Evolutionary conservation across 495 filamentous ascomycete genomes (phyloP).

Genomic region (Penicillium salamii): DNA sequence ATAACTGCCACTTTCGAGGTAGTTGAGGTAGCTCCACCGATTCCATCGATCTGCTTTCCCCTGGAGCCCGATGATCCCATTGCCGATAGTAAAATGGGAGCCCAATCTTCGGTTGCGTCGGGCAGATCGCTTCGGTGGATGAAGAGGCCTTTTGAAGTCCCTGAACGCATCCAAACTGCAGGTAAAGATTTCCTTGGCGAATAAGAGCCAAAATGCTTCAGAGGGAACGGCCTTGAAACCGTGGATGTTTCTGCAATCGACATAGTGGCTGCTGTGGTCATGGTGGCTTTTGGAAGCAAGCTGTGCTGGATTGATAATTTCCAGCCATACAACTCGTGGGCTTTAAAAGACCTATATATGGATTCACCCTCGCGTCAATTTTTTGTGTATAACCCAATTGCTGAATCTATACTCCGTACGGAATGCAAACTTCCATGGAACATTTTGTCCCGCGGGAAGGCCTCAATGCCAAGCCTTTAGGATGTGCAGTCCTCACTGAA

Average conservation of each 20-base stretch:
- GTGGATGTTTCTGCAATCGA: not conserved
- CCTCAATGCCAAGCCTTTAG: too few species aligned
- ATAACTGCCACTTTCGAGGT: conserved; percentile 41
- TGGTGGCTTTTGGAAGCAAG: not conserved
- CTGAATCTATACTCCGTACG: too few species aligned
- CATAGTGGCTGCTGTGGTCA: not conserved
- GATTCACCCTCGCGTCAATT: too few species aligned
- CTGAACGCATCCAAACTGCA: conserved; percentile 30
- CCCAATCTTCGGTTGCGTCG: conserved; percentile 17
- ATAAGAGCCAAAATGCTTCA: not conserved
- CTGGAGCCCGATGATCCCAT: conserved; percentile 28
- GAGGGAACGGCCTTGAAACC: not conserved
- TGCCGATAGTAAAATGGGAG: conserved; percentile 25
- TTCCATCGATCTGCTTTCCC: conserved; percentile 30
- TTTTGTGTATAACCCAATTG: too few species aligned
- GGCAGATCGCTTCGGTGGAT: conserved; percentile 32
- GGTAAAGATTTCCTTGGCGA: not conserved
- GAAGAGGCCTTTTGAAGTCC: conserved; percentile 40
- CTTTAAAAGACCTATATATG: too few species aligned
- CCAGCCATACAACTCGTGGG: not conserved
- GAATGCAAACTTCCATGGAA: too few species aligned
- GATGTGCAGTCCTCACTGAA: too few species aligned
- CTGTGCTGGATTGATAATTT: not conserved
- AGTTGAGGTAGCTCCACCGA: conserved; percentile 38
- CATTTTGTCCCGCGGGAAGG: too few species aligned